Conservation (phyloP, 768 basidiomycete genomes). For the Holtermanniella nyarrowii region DNA sequence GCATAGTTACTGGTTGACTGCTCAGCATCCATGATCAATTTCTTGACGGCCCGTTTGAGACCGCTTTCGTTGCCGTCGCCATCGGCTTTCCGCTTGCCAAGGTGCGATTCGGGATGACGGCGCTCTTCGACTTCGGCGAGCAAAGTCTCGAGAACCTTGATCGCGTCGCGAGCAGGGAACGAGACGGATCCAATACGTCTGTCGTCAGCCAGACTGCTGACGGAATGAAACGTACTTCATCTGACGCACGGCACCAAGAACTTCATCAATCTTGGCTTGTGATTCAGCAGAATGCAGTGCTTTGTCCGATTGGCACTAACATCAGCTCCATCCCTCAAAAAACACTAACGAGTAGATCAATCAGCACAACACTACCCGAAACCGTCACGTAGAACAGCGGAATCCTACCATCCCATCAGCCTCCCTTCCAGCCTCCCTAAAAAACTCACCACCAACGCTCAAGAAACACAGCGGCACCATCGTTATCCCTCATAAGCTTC, state of each 20-base stretch:
- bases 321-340: background rate
- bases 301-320: slow-evolving; percentile 15
- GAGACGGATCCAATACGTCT: slow-evolving; percentile 35
- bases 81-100: slow-evolving; percentile 30
- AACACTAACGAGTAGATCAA: slow-evolving; percentile 35
- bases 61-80: slow-evolving; percentile 21
- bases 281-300: slow-evolving; percentile 30
- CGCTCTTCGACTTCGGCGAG: slow-evolving; percentile 38
- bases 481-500: slow-evolving; percentile 35
- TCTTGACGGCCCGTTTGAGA: slow-evolving; percentile 39
- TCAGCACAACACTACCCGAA: slow-evolving; percentile 37
- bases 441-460: slow-evolving; percentile 39
- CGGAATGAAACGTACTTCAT: slow-evolving; percentile 23
- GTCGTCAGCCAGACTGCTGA: slow-evolving; percentile 3
- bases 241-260: slow-evolving; percentile 32
- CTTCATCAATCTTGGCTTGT: slow-evolving; percentile 32
- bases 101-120: slow-evolving; percentile 17
- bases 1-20: background rate
- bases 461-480: slow-evolving; percentile 35
- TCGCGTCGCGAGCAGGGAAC: slow-evolving; percentile 35
- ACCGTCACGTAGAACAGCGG: slow-evolving; percentile 40
- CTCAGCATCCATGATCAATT: slow-evolving; percentile 35
- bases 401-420: slow-evolving; percentile 13
- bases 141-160: slow-evolving; percentile 39
- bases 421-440: background rate